These are phyloP conservation scores for Babesia bigemina DNA, from an alignment of 169 alveolate genomes.

Conservation along the genomic window DNA sequence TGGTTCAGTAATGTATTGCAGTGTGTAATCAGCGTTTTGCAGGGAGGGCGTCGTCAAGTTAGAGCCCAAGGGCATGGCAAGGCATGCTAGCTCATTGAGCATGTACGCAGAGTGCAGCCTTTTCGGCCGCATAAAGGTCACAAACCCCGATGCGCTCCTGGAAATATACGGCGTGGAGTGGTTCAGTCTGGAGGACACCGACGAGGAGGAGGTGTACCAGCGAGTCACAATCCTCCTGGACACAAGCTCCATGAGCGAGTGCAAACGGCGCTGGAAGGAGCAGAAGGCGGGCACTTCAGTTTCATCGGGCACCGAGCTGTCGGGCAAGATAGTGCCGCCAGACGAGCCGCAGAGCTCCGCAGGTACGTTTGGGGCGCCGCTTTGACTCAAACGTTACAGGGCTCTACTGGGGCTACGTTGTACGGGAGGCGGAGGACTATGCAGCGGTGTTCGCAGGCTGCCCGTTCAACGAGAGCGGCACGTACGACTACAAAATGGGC, in stretches of 20 bases:
- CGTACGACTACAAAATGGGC: constrained; percentile 89
- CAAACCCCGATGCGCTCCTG: constrained; percentile 44
- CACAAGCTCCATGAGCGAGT: constrained; percentile 26
- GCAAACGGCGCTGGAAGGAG: constrained; percentile 49
- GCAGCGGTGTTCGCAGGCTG: constrained; percentile 72
- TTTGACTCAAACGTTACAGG: constrained; percentile 60
- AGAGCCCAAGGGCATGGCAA: constrained; percentile 54
- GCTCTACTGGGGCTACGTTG: constrained; percentile 93
- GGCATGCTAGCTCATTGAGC: constrained; percentile 11
- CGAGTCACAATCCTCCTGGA: constrained; percentile 64
- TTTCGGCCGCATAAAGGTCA: constrained; percentile 72
- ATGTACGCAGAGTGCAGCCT: constrained; percentile 78
- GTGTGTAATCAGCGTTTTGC: background rate
- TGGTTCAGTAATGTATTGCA: background rate
- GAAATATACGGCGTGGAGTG: constrained; percentile 34
- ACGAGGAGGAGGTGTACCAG: constrained; percentile 49
- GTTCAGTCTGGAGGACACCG: constrained; percentile 24
- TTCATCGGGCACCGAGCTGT: background rate
- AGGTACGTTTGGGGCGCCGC: constrained; percentile 17
- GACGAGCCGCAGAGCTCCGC: constrained; percentile 62
- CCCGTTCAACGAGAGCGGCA: constrained; percentile 82
- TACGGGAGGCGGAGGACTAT: constrained; percentile 84
- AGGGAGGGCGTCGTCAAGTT: constrained; percentile 69
- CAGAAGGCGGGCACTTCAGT: constrained; percentile 7
- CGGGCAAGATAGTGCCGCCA: constrained; percentile 52